Base-by-base conservation (phyloP, 441 rosid species). In the Corymbia citriodora region DNA sequence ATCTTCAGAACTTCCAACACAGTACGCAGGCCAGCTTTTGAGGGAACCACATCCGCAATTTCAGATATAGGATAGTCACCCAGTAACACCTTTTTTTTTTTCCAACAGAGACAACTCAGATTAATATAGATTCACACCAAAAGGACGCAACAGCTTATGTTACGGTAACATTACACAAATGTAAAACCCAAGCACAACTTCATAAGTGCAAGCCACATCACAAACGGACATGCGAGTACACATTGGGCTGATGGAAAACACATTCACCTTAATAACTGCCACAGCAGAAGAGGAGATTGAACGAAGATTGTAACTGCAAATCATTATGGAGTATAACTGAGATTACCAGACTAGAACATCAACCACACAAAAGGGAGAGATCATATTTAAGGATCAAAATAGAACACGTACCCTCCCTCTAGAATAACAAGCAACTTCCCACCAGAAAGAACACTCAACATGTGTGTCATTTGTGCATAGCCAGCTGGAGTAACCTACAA, bases 271-370 rank as follows among this genome's bases (percentile, higher is more conserved):
- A 91, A 98, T 94, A 90, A 98, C 99, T 74, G 96, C 95, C 91
- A 97, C 95, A 90, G 99, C 99, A 90, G 99, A 98, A 90, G 99
- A 96, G 87, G 99, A 98, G 92, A 97, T 97, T 65, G 99, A 98
- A 33, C 99, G 98, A 88, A 98, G 97, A 92, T 97, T 98, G 96
- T 98, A 98, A 92, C 99, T 97, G 98, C 95, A 94, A 89, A 82
- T 40, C 90, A 31, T 90, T 88, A 81, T 63, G 13, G 48, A 4
- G 79, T 87, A 88, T 48, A 83, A 86, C 63, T 29, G 27, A 55
- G 82, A 53, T 61, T 13, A 45, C 85, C 17, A 25, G 10, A 79
- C 85, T 52, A 79, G 85, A 45, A 45, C 52, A 79, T 45, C 52
- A 12, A 79, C n/a, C 85, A 79, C 45, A 36, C 86, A 85, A 88